Conservation (phyloP, 2,329 filamentous ascomycete genomes). For the Colletotrichum sansevieriae region DNA sequence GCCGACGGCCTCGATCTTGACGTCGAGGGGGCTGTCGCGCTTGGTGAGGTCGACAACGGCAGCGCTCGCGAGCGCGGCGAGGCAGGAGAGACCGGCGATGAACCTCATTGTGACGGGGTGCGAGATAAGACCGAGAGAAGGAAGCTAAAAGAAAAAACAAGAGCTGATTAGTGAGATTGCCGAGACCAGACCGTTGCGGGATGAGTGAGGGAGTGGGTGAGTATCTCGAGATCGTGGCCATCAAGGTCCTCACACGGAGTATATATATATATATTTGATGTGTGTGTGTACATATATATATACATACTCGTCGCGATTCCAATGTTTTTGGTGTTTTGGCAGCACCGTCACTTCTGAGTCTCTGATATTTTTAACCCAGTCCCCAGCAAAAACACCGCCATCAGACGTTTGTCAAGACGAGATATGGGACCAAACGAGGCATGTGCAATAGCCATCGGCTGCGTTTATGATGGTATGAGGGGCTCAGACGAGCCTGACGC, state of each 20-base stretch:
- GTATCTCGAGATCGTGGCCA: not conserved
- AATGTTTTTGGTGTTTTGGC: conserved; percentile 4
- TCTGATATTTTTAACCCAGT: not conserved
- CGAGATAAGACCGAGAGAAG: not conserved
- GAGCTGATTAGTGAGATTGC: conserved; percentile 6
- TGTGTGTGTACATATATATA: no score
- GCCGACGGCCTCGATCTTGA: conserved; percentile 61
- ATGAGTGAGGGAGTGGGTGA: conserved; percentile 20
- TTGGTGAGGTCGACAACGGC: conserved; percentile 51
- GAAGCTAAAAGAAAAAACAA: not conserved
- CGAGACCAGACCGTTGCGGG: conserved; percentile 10
- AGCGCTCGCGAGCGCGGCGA: conserved; percentile 54
- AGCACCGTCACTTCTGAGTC: not conserved
- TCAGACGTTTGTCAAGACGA: conserved; percentile 22
- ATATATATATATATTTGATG: not conserved
- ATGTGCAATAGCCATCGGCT: not conserved
- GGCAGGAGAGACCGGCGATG: conserved; percentile 50
- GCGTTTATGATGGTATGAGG: not conserved
- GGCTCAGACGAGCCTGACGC: conserved; percentile 1
- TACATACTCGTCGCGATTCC: conserved; percentile 20
- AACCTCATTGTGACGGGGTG: conserved; percentile 54
- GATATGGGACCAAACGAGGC: conserved; percentile 16
- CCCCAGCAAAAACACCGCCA: not conserved
- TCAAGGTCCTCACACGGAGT: conserved; percentile 10
- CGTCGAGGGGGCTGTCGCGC: conserved; percentile 57